A percentile compares a stretch with the other conserved stretches of the same genome.
Evolutionary conservation across 176 grass and related monocot species (phyloP).

Genomic region (Miscanthus lutarioriparius): DNA sequence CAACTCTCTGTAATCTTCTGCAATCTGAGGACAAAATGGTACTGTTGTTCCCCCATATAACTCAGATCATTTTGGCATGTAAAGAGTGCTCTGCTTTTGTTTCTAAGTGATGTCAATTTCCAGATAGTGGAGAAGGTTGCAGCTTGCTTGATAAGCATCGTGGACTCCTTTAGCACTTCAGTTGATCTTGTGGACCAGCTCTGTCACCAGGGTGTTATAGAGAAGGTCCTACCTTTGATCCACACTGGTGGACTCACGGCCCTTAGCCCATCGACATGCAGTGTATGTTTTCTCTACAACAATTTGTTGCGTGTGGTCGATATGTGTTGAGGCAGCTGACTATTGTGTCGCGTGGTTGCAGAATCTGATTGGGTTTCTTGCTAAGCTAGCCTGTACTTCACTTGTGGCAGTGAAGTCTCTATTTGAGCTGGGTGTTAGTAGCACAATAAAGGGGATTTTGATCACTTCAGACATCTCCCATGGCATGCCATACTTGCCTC

Average conservation of each 20-base stretch:
- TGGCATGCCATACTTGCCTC: conserved; percentile 59
- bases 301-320: not conserved
- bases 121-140: conserved; percentile 86
- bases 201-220: conserved; percentile 61
- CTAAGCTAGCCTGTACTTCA: conserved; percentile 76
- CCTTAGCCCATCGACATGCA: conserved; percentile 56
- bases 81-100: conserved; percentile 8
- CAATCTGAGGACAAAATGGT: conserved; percentile 80
- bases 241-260: conserved; percentile 48
- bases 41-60: not conserved
- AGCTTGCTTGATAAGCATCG: conserved; percentile 70
- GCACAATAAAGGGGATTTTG: conserved; percentile 73
- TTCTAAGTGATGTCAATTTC: conserved; percentile 27
- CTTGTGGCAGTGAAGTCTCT: conserved; percentile 84
- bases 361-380: conserved; percentile 80
- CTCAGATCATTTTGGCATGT: not conserved
- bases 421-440: conserved; percentile 79
- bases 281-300: conserved; percentile 55
- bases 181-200: conserved; percentile 76
- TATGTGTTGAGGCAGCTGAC: conserved; percentile 18
- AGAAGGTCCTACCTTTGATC: conserved; percentile 72
- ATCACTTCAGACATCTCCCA: conserved; percentile 71
- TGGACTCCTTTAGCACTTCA: conserved; percentile 64
- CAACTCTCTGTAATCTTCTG: conserved; percentile 73
- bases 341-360: conserved; percentile 47